phyloP scores from a whole-genome alignment of 768 basidiomycete species.

The Tulasnella calospora region DNA sequence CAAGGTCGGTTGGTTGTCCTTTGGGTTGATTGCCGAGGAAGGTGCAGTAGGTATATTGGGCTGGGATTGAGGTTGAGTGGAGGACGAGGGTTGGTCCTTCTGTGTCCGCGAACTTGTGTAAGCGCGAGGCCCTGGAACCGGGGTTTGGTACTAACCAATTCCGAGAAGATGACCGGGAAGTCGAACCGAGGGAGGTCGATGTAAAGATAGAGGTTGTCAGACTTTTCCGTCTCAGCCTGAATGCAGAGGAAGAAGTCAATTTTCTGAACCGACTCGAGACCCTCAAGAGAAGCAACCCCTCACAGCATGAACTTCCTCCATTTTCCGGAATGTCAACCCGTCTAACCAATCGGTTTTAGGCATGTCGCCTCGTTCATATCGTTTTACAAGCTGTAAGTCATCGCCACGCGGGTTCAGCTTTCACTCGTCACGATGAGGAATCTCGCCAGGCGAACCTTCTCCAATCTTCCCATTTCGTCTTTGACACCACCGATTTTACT shows the following conservation, averaged over 20 bases:
- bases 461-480: slow-evolving; percentile 94
- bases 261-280: not conserved
- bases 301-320: slow-evolving; percentile 91
- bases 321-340: slow-evolving; percentile 85
- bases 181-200: slow-evolving; percentile 95
- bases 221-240: slow-evolving; percentile 85
- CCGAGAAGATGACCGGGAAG: slow-evolving; percentile 93
- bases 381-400: slow-evolving; percentile 58
- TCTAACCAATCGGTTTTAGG: slow-evolving; percentile 96
- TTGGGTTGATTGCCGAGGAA: slow-evolving; percentile 34
- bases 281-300: slow-evolving; percentile 32
- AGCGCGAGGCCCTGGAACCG: too few species aligned
- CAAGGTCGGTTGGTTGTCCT: slow-evolving; percentile 39
- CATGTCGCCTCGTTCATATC: slow-evolving; percentile 90
- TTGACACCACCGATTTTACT: slow-evolving; percentile 65
- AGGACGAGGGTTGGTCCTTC: slow-evolving; percentile 21
- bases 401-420: slow-evolving; percentile 1
- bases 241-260: not conserved
- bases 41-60: slow-evolving; percentile 40
- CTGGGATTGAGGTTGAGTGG: slow-evolving; percentile 13
- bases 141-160: slow-evolving; percentile 56
- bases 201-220: slow-evolving; percentile 91
- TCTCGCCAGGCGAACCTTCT: slow-evolving; percentile 54
- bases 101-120: not conserved
- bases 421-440: not conserved